Evolutionary conservation across 768 basidiomycete genomes (phyloP).

Genomic region (Vararia minispora): DNA sequence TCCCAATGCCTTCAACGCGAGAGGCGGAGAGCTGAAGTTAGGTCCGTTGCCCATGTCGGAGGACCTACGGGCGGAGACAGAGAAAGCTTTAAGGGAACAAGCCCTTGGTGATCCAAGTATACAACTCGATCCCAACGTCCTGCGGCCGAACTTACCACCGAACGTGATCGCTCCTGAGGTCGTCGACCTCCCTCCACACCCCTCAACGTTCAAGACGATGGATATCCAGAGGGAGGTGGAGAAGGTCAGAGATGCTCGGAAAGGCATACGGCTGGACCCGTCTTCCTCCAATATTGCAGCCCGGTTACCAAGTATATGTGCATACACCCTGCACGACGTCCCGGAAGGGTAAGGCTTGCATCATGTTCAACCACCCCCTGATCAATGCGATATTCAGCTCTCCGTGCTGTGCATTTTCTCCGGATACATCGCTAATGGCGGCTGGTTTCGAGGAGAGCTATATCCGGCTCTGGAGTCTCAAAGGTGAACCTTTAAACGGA

Average conservation of each 20-base stretch:
- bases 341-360: slow-evolving; percentile 71
- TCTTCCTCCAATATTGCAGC: slow-evolving; percentile 43
- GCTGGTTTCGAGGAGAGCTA: slow-evolving; percentile 95
- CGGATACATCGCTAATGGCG: slow-evolving; percentile 86
- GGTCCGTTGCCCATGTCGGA: slow-evolving; percentile 73
- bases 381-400: slow-evolving; percentile 45
- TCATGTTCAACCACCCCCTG: slow-evolving; percentile 1
- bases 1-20: slow-evolving; percentile 63
- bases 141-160: slow-evolving; percentile 35
- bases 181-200: slow-evolving; percentile 69
- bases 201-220: slow-evolving; percentile 68
- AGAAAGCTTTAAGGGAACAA: slow-evolving; percentile 71
- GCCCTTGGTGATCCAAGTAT: slow-evolving; percentile 58
- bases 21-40: slow-evolving; percentile 73
- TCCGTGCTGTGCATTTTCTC: slow-evolving; percentile 81
- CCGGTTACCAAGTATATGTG: slow-evolving; percentile 87
- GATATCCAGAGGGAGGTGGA: slow-evolving; percentile 91
- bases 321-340: slow-evolving; percentile 90
- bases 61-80: slow-evolving; percentile 71
- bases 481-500: slow-evolving; percentile 79
- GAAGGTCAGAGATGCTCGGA: slow-evolving; percentile 79
- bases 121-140: slow-evolving; percentile 51
- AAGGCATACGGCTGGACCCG: slow-evolving; percentile 85
- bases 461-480: slow-evolving; percentile 89
- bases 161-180: slow-evolving; percentile 57